Base-by-base conservation (phyloP, 2,329 filamentous ascomycete species). In the Talaromyces sp. region DNA sequence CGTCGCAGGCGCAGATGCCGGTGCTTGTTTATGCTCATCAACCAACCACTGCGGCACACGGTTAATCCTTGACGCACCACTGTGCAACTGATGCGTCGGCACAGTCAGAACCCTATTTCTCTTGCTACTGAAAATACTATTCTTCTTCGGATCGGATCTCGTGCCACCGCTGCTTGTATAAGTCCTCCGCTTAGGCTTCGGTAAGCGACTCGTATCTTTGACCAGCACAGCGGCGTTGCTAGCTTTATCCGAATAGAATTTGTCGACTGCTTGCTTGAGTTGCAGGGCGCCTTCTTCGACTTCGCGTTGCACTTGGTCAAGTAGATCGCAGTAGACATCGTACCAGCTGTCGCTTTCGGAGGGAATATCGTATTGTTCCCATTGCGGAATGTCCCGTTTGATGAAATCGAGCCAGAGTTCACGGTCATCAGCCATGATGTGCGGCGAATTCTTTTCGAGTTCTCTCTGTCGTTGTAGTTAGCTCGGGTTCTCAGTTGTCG, bases 391-490 rank as follows among this genome's bases (percentile, higher is more conserved):
- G 69, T 96, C 87, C 55, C 87, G 85, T 58, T 85, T 84, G 74
- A 98, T 95, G 70, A 97, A 84, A 31, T 85, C 83, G 46, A 86
- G 77, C 93, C 93, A 97, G 65, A 93, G 80, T 68, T 92, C 89
- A 21, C 80, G 83, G 42, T 87, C 87, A 62, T 89, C 81, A 40
- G 86, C 86, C 65, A 84, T 81, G 58, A 97, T 83, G 66, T 96
- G 91, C 0, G 92, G 90, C 5, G 88, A 93, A 71, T 87, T 86
- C 58, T 83, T 65, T 77, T 97, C 93, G 63, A 97, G 83, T 62
- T 82, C 75, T 67, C 80, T 77, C 79, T 82, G 55, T 44, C 33
- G 14, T 18, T 16, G 11, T 5, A 18, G 35, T 57, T 31, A 57
- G 54, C 25, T 42, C 25, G 18, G 56, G 33, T 57, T 57, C 37